Evolutionary conservation across 202 grass and related monocot species (phyloP).

Genomic region (Setaria viridis): DNA sequence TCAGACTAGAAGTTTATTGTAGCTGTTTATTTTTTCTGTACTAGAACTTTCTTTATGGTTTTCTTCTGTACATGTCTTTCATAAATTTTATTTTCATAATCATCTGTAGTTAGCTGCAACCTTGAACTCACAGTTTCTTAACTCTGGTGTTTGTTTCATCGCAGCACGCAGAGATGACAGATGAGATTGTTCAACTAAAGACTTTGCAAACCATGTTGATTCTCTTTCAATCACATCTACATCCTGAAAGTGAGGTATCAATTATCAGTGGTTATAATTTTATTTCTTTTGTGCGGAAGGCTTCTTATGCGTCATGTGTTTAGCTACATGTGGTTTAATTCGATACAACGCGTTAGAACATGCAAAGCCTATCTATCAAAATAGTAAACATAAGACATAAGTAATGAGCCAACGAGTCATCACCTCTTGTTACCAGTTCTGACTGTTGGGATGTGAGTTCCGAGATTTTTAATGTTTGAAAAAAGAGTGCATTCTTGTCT

Average conservation of each 20-base stretch:
- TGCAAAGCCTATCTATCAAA: constrained; percentile 28
- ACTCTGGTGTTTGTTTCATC: constrained; percentile 39
- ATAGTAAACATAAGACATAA: neutral
- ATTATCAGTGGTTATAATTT: constrained; percentile 35
- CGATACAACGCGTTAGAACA: constrained; percentile 3
- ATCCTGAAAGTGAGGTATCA: constrained; percentile 94
- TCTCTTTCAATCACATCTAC: constrained; percentile 91
- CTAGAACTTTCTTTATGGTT: constrained; percentile 7
- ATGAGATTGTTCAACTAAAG: constrained; percentile 96
- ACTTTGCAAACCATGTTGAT: constrained; percentile 97
- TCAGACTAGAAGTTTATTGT: constrained; percentile 23
- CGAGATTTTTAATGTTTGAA: constrained; percentile 31
- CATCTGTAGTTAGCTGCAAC: constrained; percentile 41
- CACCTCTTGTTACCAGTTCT: neutral
- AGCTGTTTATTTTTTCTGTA: constrained; percentile 25
- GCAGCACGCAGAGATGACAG: constrained; percentile 91
- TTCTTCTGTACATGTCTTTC: constrained; percentile 19
- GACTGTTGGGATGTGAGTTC: constrained; percentile 14
- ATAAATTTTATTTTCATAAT: constrained; percentile 33
- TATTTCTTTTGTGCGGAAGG: constrained; percentile 28
- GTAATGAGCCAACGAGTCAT: neutral
- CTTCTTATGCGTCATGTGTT: constrained; percentile 29
- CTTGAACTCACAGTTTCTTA: constrained; percentile 43
- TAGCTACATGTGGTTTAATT: neutral
- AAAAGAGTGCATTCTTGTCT: constrained; percentile 18